Evolutionary conservation across 1,139 yeast genomes (phyloP), one percentile per base, ranked within the genome.

Genomic region (Kluyveromyces marxianus): DNA sequence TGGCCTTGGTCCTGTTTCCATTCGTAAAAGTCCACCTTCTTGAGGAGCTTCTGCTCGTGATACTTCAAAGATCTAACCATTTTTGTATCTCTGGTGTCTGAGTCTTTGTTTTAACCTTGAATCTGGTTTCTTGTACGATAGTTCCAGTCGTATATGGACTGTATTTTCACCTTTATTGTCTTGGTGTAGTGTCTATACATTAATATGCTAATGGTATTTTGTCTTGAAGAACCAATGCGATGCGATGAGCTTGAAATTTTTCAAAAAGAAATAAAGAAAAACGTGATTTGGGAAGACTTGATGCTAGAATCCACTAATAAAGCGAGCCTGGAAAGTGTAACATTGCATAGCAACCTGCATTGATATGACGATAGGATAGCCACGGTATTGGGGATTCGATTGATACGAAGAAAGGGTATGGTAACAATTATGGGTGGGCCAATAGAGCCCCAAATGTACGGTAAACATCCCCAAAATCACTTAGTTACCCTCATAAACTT

Each of bases 1-100:
- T 94, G 98, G 35, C 94, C 90, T 50, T 83, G 83, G 65, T 92
- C 98, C 62, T 89, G 95, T 66, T 92, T 92, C 96, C 97, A 94
- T 67, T 92, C 95, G 46, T 89, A 85, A 71, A 94, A 88, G 65
- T 92, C 97, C 49, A 92, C 97, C 68, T 92, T 94, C 72, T 87
- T 90, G 60, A 92, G 78, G 62, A 92, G 79, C 70, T 89, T 90
- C 74, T 86, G 83, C 75, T 92, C 98, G 69, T 92, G 98, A 70
- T 86, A 89, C 66, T 92, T 94, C 53, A 92, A 77, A 58, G 85
- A 78, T 67, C 98, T 79, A 47, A 88, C 97, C 97, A 90, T 90
- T 28, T 28, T 67, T 33, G 8, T n/a, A 10, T 36, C 43, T 8
- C 42, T 41, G 25, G 10, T 31, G 27, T 26, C 24, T 36, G 41